Conservation (phyloP, 306 rosid genomes). For the Prunus fruticosa region DNA sequence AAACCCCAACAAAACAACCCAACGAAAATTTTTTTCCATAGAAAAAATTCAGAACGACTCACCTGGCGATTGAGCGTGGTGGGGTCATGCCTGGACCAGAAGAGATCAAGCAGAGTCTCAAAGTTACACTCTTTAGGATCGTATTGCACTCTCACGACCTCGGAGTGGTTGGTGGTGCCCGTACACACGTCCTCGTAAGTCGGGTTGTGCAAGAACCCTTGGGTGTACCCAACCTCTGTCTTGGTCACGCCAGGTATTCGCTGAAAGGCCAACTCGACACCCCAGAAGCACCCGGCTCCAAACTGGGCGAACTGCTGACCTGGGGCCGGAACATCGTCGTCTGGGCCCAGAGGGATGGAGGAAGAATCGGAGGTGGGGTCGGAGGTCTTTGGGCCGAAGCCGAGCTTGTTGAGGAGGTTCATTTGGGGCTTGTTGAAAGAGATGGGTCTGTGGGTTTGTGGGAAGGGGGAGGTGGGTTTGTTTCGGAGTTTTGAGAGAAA, state of each 20-base stretch:
- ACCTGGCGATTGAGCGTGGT: constrained; percentile 95
- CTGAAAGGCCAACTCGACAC: constrained; percentile 89
- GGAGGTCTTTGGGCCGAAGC: constrained; percentile 60
- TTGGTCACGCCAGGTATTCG: constrained; percentile 73
- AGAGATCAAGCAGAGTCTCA: constrained; percentile 65
- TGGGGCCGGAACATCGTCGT: constrained; percentile 74
- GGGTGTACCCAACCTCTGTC: constrained; percentile 89
- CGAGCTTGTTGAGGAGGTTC: constrained; percentile 75
- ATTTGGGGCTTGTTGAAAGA: constrained; percentile 45
- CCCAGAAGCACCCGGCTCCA: constrained; percentile 99
- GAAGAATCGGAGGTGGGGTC: constrained; percentile 52
- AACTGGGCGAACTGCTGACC: constrained; percentile 85
- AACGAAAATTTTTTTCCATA: neutral
- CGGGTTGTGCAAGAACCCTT: constrained; percentile 73
- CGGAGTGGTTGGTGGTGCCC: constrained; percentile 65
- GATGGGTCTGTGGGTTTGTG: constrained; percentile 34
- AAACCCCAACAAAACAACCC: no score
- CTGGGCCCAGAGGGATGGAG: constrained; percentile 68
- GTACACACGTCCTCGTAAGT: constrained; percentile 79
- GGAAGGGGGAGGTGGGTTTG: constrained; percentile 35
- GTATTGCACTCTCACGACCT: constrained; percentile 84
- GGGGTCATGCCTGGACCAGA: constrained; percentile 89
- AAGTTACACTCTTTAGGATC: constrained; percentile 66
- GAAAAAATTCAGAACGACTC: constrained; percentile 3
- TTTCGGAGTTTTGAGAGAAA: constrained; percentile 8